Base-by-base conservation (phyloP, 176 grass and related monocot genomes). In the Aegilops umbellulata region DNA sequence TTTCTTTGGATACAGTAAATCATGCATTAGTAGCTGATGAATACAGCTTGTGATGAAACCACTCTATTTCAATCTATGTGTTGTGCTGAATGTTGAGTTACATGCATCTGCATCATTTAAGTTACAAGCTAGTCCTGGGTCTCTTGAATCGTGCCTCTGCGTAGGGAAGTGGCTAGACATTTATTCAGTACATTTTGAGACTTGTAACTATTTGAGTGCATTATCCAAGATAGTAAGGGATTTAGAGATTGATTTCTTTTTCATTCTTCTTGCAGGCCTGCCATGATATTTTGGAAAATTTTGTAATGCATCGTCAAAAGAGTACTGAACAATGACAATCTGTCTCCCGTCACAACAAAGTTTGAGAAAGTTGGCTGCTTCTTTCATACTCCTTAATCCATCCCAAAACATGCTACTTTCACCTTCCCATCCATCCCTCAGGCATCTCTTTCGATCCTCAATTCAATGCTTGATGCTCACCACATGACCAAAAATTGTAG, bases 311-410 rank as follows among this genome's bases (percentile, higher is more conserved):
- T 27, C 22, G 63, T 14, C 20, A 19, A n/a, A 64, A 32, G 42
- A 76, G 22, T 66, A 35, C 9, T 47, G 6, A 15, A 19, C 51
- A 29, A 95, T 93, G 94, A 77, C 77, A 32, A 74, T 1, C 66
- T 60, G 81, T 58, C 42, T 87, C 65, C 60, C 83, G 36, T 82
- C 83, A 14, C 61, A 30, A 55, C 81, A 77, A 69, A 89, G 60
- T n/a, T 38, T 91, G 60, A 80, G 71, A 81, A 88, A 67, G 2
- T 29, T 86, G 12, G 15, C 55, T 22, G 41, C 30, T 80, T 87
- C 53, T n/a, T 85, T 74, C 1, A 14, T 51, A 12, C 38, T 86
- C 26, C 51, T 83, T 26, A 22, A 74, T 80, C 34, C 75, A n/a
- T 74, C 75, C 36, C 19, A 65, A 22, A 85, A 26, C 65, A 22